phyloP scores from a whole-genome alignment of 1,139 yeast genomes.

The Scheffersomyces insectosa region DNA sequence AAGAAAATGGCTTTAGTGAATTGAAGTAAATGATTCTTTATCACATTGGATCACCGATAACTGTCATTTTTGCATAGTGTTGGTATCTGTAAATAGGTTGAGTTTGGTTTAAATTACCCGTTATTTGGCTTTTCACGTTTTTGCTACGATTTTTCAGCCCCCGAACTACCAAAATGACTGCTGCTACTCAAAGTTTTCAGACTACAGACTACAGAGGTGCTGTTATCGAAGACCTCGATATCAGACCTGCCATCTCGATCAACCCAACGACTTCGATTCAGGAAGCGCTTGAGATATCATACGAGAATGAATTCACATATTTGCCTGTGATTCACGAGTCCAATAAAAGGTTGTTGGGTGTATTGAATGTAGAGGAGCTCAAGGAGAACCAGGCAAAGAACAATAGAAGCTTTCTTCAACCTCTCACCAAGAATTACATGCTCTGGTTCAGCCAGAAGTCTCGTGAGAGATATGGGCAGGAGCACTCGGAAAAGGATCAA shows the following conservation, averaged over 20 bases:
- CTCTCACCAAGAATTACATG: conserved; percentile 41
- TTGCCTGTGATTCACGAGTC: conserved; percentile 57
- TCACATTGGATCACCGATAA: no score
- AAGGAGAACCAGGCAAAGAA: conserved; percentile 22
- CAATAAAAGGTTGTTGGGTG: conserved; percentile 54
- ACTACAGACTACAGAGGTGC: conserved; percentile 50
- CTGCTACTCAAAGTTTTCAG: conserved; percentile 22
- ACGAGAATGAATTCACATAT: conserved; percentile 57
- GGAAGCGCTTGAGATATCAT: conserved; percentile 51
- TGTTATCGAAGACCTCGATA: conserved; percentile 62
- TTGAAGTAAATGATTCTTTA: no score
- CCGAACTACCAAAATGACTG: not conserved
- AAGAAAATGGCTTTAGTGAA: no score
- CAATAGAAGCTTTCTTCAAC: conserved; percentile 26
- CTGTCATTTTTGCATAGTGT: no score
- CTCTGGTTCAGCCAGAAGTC: conserved; percentile 46
- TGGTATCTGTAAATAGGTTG: no score
- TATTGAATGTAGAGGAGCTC: conserved; percentile 53
- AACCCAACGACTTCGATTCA: conserved; percentile 51
- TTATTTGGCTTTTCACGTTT: no score
- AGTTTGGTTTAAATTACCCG: no score
- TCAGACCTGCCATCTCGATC: conserved; percentile 60
- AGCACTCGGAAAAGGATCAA: conserved; percentile 9
- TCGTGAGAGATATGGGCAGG: conserved; percentile 31
- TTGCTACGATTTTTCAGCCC: no score